Base-by-base conservation (phyloP, 2,329 filamentous ascomycete species). In the Microascus cirrosus region DNA sequence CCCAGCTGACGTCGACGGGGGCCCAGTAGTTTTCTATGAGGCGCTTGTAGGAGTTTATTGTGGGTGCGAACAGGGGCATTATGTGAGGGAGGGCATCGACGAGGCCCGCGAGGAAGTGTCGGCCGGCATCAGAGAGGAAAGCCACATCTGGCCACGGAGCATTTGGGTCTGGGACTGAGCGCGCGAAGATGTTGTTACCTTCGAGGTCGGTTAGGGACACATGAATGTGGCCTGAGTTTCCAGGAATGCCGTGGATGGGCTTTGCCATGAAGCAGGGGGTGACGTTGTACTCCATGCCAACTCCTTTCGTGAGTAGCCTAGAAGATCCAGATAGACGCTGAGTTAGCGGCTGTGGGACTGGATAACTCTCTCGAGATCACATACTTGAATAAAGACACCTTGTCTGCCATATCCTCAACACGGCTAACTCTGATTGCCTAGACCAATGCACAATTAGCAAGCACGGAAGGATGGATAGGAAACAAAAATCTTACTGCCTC, bases 11-110 rank as follows among this genome's bases (percentile, higher is more conserved):
- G 0, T 93, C 96, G 6, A 99, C 93, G 0, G 94, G 94, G 0
- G 94, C 94, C 94, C 94, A 99, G 74, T 96, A 97, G 74, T 97
- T 97, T 76, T 99, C 94, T 2, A 99, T 94, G 0, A 99, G 81
- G 3, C 94, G 86, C 75, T 99, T 99, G 79, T 99, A 99, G 61
- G 90, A 95, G 79, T 99, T 99, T 67, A 99, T 83, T 1, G 91
- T 99, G 0, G 94, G 94, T 1, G 93, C 94, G 13, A 97, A 78
- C 59, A 97, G 78, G 0, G 94, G 94, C 94, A 99, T 99, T 63
- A 97, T 84, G 67, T 96, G 90, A 2, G 94, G 90, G 3, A 99
- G 79, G 15, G 93, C 94, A 25, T 90, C 86, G 0, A 99, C 79
- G 1, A 99, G 73, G 7, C 94, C 94, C 0, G 94, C 94, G 0